Conservation (phyloP, 306 rosid genomes). For the Citrullus mucosospermus region DNA sequence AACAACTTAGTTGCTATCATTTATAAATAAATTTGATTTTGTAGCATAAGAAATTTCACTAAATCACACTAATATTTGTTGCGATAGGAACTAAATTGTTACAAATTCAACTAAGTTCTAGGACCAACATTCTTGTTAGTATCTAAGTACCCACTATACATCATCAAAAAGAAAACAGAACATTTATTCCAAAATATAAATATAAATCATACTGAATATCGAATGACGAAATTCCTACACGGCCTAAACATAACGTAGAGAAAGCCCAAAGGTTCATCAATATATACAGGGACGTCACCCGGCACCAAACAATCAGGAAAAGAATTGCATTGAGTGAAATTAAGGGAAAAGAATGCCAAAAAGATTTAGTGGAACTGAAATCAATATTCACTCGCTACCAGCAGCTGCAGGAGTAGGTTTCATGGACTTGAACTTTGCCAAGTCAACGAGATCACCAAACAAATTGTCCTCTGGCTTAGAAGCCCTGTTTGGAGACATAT, state of each 20-base stretch:
- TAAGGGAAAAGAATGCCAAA: background rate
- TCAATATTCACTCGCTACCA: constrained; percentile 35
- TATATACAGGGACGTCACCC: background rate
- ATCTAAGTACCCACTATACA: no score
- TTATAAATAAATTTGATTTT: no score
- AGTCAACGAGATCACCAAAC: constrained; percentile 86
- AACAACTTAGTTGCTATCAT: no score
- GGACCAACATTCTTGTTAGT: no score
- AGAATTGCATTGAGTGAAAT: background rate
- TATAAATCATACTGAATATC: background rate
- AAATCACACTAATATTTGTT: no score
- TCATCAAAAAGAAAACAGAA: background rate
- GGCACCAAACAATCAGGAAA: background rate
- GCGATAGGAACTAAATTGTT: no score
- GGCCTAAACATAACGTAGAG: background rate
- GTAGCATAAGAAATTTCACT: no score
- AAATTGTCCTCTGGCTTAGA: constrained; percentile 84
- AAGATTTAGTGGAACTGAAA: background rate
- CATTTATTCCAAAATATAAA: background rate
- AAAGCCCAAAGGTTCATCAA: background rate
- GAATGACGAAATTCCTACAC: background rate
- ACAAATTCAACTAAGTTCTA: no score
- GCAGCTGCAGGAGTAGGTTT: constrained; percentile 50
- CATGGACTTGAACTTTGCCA: constrained; percentile 65
- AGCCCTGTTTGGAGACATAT: constrained; percentile 51